phyloP scores from a whole-genome alignment of 2,329 filamentous ascomycete genomes.

The Thermoascus crustaceus region DNA sequence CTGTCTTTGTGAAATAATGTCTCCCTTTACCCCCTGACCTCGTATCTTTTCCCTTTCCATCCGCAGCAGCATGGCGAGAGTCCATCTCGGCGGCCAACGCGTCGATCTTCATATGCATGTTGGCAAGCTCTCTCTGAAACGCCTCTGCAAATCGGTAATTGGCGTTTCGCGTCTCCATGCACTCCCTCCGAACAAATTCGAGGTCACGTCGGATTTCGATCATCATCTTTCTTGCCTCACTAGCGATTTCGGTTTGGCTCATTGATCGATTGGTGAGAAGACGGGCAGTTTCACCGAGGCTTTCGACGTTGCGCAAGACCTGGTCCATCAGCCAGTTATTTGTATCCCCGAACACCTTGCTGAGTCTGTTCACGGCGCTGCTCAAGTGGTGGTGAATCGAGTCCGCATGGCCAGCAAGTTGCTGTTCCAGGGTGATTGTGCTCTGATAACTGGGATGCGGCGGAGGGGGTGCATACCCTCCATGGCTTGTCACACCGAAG shows the following conservation, averaged over 20 bases:
- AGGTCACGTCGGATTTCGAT: conserved; percentile 11
- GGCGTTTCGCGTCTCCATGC: not conserved
- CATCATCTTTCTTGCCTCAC: conserved; percentile 8
- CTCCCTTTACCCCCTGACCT: too few relatives aligned
- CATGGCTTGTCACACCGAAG: conserved; percentile 13
- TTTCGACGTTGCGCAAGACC: conserved; percentile 13
- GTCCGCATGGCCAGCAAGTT: conserved; percentile 12
- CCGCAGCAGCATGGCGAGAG: not conserved
- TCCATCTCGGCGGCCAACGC: not conserved
- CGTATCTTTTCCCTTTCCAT: not conserved
- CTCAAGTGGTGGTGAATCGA: conserved; percentile 17
- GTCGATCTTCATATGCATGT: not conserved
- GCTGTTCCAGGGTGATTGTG: conserved; percentile 15
- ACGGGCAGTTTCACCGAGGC: conserved; percentile 10
- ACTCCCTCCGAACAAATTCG: conserved; percentile 7
- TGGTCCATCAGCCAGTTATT: conserved; percentile 17
- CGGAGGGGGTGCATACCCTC: conserved; percentile 18
- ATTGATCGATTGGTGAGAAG: conserved; percentile 9
- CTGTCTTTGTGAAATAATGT: too few relatives aligned
- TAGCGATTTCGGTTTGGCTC: conserved; percentile 10
- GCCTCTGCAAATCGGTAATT: not conserved
- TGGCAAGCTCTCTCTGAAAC: not conserved
- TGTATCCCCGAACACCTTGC: conserved; percentile 11
- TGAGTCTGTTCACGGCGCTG: conserved; percentile 8
- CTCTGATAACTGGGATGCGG: conserved; percentile 16